Evolutionary conservation across 257 asterid species (phyloP), one percentile per base, ranked within the genome.

Genomic region (Linaria vulgaris): DNA sequence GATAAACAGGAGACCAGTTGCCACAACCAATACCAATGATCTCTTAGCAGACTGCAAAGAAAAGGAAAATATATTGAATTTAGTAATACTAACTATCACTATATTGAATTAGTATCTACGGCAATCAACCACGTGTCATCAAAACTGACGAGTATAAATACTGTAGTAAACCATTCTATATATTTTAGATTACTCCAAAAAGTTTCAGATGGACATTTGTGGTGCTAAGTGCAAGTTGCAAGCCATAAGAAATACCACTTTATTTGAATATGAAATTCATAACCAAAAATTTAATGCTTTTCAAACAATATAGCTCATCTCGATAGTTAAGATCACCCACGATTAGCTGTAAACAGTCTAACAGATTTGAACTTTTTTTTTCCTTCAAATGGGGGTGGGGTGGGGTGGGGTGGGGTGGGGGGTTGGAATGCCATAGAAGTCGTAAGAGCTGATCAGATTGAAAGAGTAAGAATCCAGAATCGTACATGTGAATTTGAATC

Each of bases 31-130:
- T 55, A 82, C 84, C 88, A 94, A 78, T 75, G 86, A 84, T 76
- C 97, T 85, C 84, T 94, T 94, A 17, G 96, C 95, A 45, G 95
- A 57, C 99, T 94, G 87, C 84, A 77, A 55, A 37, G 34, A 41
- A 66, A 69, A 23, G 50, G 30, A 47, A 69, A 63, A 53, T 25
- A 22, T 17, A 34, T 37, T 63, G 54, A 71, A 49, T 60, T n/a
- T 54, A 16, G 66, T 45, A 41, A 30, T 15, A 60, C 49, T 55
- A 24, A 51, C 59, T 62, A 58, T 62, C 23, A 56, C 54, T 61
- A 51, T 31, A 20, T 11, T 34, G 41, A 34, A 49, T 34, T 37
- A 39, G 8, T 22, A 14, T 49, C 4, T 12, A 54, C 31, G 27
- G 60, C 23, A 52, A 46, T 49, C 34, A 63, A 53, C 63, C 37